A percentile compares a stretch with the other conserved stretches of the same genome.
Conservation (phyloP, 305 asterid species). For the Solanum hybrid region DNA sequence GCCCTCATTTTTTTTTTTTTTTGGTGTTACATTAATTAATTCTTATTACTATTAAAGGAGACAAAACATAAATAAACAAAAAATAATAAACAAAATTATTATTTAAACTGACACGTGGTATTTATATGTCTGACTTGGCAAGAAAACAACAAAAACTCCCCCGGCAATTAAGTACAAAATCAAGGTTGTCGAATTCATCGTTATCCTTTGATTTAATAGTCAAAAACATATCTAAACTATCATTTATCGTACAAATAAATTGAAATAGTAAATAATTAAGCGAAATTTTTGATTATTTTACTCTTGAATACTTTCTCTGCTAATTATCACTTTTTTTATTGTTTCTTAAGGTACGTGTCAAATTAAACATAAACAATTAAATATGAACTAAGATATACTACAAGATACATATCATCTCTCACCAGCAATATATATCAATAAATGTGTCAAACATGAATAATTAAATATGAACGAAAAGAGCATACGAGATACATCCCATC, state of each 20-base stretch:
- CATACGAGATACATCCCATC: too few relatives aligned
- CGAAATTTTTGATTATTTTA: too few relatives aligned
- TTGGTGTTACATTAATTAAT: neutral
- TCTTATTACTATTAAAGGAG: neutral
- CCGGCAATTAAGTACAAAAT: neutral
- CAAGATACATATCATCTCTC: neutral
- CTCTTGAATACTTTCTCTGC: neutral
- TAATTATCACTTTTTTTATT: too few relatives aligned
- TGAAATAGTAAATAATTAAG: neutral
- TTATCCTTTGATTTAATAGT: neutral
- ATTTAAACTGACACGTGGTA: neutral
- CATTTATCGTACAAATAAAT: too few relatives aligned
- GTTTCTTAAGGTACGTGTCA: neutral
- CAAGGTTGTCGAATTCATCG: neutral
- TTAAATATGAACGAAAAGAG: rapidly evolving
- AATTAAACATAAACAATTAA: too few relatives aligned
- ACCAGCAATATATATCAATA: rapidly evolving
- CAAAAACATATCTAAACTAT: neutral
- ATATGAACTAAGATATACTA: too few relatives aligned
- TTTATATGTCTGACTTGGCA: neutral
- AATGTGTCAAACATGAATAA: rapidly evolving
- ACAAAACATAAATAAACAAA: neutral
- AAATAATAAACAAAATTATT: too few relatives aligned
- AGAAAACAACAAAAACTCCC: neutral
- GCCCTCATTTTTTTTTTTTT: neutral